These are phyloP conservation scores for Hyaloscypha hepaticicola DNA, from an alignment of 495 filamentous ascomycete species.

Conservation along the genomic window DNA sequence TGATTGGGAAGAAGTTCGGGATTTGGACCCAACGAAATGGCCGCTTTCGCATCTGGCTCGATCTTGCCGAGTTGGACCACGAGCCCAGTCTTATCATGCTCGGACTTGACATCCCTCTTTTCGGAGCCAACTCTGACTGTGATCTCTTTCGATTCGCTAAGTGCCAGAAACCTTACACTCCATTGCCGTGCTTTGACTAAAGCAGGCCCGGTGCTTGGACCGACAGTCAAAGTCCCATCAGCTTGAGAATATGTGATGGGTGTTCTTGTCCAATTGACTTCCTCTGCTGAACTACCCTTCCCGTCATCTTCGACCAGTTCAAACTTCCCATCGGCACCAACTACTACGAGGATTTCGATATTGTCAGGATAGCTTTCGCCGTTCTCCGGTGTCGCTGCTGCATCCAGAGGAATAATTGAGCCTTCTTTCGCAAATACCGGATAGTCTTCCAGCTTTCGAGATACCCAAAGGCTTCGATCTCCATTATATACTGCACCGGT, in stretches of 20 bases:
- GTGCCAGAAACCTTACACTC: slow-evolving; percentile 9
- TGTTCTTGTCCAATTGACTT: slow-evolving; percentile 16
- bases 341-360: slow-evolving; percentile 50
- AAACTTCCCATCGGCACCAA: slow-evolving; percentile 49
- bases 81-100: slow-evolving; percentile 8
- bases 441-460: slow-evolving; percentile 42
- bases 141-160: neutral
- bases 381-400: slow-evolving; percentile 35
- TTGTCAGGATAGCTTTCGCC: slow-evolving; percentile 40
- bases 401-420: slow-evolving; percentile 53
- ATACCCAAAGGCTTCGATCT: slow-evolving; percentile 44
- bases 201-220: slow-evolving; percentile 22
- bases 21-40: slow-evolving; percentile 37
- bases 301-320: slow-evolving; percentile 41
- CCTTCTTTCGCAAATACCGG: slow-evolving; percentile 55
- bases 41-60: neutral
- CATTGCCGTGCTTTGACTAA: slow-evolving; percentile 5
- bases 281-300: slow-evolving; percentile 12
- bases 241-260: slow-evolving; percentile 22
- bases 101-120: neutral
- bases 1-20: slow-evolving; percentile 39
- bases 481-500: slow-evolving; percentile 52
- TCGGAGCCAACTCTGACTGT: slow-evolving; percentile 18
- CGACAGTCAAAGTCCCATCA: slow-evolving; percentile 29
- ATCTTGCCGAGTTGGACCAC: slow-evolving; percentile 12